Conservation (phyloP, 2,329 filamentous ascomycete species). For the Sporothrix inflata region DNA sequence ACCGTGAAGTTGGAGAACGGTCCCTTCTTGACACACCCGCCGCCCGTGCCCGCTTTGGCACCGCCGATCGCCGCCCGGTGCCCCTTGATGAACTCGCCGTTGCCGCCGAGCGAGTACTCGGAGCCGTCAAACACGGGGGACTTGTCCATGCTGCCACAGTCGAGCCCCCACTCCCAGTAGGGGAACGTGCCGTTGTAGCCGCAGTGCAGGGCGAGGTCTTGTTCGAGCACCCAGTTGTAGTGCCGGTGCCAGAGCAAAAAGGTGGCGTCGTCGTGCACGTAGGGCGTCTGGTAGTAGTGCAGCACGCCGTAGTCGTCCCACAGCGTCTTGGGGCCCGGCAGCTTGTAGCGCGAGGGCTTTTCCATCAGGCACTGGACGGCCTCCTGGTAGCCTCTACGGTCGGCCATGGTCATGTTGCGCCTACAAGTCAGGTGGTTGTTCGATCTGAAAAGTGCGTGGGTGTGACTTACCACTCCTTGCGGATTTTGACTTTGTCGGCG, state of each 20-base stretch:
- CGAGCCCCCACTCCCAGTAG: slow-evolving; percentile 48
- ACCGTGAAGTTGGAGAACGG: slow-evolving; percentile 40
- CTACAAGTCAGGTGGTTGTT: slow-evolving; percentile 18
- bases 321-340: slow-evolving; percentile 34
- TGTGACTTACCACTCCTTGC: slow-evolving; percentile 37
- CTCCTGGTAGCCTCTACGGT: slow-evolving; percentile 38
- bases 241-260: slow-evolving; percentile 43
- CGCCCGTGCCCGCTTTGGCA: slow-evolving; percentile 34
- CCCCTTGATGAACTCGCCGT: slow-evolving; percentile 42
- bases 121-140: slow-evolving; percentile 49
- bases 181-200: slow-evolving; percentile 39
- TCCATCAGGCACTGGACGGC: slow-evolving; percentile 39
- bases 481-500: slow-evolving; percentile 36
- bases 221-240: slow-evolving; percentile 40
- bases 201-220: slow-evolving; percentile 38
- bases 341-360: slow-evolving; percentile 36
- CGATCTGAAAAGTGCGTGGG: too few relatives aligned
- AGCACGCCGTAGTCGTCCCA: slow-evolving; percentile 41
- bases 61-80: slow-evolving; percentile 20
- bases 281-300: slow-evolving; percentile 40
- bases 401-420: slow-evolving; percentile 36
- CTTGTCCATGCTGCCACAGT: slow-evolving; percentile 40
- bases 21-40: slow-evolving; percentile 38
- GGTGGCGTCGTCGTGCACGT: slow-evolving; percentile 39
- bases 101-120: slow-evolving; percentile 46